phyloP scores from a whole-genome alignment of 495 filamentous ascomycete genomes.

The Bathelium albidoporum region DNA sequence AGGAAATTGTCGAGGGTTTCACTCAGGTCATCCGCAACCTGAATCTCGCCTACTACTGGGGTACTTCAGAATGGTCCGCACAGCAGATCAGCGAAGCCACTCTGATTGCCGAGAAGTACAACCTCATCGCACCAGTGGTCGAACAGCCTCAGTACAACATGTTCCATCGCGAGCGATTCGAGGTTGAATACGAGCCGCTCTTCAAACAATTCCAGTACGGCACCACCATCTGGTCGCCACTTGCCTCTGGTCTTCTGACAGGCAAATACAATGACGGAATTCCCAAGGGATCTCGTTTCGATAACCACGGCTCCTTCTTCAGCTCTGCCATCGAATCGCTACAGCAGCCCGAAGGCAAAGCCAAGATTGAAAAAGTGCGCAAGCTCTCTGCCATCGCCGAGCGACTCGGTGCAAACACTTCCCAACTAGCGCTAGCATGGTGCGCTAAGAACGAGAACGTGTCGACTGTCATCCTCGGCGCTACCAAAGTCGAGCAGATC shows the following conservation, averaged over 20 bases:
- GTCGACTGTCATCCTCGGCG: constrained; percentile 34
- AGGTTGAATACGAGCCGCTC: constrained; percentile 34
- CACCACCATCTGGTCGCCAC: constrained; percentile 35
- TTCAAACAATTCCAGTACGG: constrained; percentile 34
- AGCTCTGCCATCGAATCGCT: constrained; percentile 25
- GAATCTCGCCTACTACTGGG: constrained; percentile 43
- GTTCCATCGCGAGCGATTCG: constrained; percentile 45
- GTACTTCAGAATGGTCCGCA: constrained; percentile 47
- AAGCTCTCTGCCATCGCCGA: constrained; percentile 33
- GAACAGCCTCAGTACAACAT: constrained; percentile 52
- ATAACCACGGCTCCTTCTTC: constrained; percentile 30
- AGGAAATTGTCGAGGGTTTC: constrained; percentile 42
- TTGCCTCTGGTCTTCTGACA: constrained; percentile 33
- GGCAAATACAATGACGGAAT: constrained; percentile 39
- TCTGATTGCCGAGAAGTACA: constrained; percentile 45
- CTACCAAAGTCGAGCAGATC: constrained; percentile 31
- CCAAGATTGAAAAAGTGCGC: constrained; percentile 35
- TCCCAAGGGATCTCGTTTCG: constrained; percentile 34
- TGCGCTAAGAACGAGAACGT: constrained; percentile 34
- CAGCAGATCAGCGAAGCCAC: constrained; percentile 46
- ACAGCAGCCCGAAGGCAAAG: constrained; percentile 28
- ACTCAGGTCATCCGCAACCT: constrained; percentile 37
- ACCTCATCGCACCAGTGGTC: constrained; percentile 46
- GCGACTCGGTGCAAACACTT: constrained; percentile 27
- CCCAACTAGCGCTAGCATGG: constrained; percentile 32